phyloP scores from a whole-genome alignment of 441 rosid species.

The Erodium chrysanthum region DNA sequence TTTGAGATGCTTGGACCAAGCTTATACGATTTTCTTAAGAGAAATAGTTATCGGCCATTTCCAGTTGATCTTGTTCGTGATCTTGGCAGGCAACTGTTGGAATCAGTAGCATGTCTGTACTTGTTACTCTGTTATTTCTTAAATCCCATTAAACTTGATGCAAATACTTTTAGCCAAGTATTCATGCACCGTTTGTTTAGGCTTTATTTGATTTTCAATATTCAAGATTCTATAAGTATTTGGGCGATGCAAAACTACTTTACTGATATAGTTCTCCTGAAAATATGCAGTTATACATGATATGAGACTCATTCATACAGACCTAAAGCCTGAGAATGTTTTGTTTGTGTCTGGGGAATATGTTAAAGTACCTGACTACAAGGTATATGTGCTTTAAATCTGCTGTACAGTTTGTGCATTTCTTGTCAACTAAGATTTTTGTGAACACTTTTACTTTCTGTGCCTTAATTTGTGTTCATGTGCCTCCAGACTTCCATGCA shows the following conservation, averaged over 20 bases:
- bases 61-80: slow-evolving; percentile 97
- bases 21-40: slow-evolving; percentile 93
- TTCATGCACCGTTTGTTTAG: neutral
- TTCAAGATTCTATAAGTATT: neutral
- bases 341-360: slow-evolving; percentile 77
- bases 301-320: slow-evolving; percentile 54
- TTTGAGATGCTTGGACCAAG: slow-evolving; percentile 99
- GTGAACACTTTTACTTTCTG: no score
- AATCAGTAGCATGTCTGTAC: slow-evolving; percentile 98
- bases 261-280: neutral
- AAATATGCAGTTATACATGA: slow-evolving; percentile 70
- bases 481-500: slow-evolving; percentile 14
- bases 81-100: slow-evolving; percentile 96
- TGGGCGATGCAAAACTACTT: neutral
- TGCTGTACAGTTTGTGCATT: neutral
- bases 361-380: slow-evolving; percentile 74
- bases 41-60: slow-evolving; percentile 88
- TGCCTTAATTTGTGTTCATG: slow-evolving; percentile 10
- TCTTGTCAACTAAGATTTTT: neutral
- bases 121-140: slow-evolving; percentile 29
- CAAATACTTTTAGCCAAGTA: neutral
- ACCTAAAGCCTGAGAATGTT: slow-evolving; percentile 90
- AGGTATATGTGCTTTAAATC: slow-evolving; percentile 32
- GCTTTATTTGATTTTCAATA: slow-evolving; percentile 58
- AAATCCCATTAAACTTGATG: neutral